Evolutionary conservation across 192 early-diverging fungal species (phyloP), one percentile per base, ranked within the genome.

Genomic region (Lunasporangiospora selenospora): DNA sequence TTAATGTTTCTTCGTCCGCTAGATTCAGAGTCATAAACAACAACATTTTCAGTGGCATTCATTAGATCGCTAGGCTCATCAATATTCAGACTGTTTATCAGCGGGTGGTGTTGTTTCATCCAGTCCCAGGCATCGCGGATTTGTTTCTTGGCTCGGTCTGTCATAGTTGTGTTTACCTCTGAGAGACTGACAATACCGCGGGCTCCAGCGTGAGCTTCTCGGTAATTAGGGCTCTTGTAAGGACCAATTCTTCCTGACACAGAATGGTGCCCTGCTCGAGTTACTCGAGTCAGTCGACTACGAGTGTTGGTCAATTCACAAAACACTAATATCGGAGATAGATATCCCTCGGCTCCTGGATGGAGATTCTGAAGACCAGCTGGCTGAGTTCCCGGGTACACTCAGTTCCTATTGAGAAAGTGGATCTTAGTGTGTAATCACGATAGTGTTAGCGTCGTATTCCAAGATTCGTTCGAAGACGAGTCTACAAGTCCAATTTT

Each of bases 391-490:
- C 58, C 45, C 39, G 58, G 58, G 50, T 60, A 60, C 36, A 50
- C 13, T 47, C 58, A 60, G 41, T n/a, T n/a, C n/a, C 51, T 23
- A 30, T 61, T 51, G 58, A 61, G 38, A 50, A 61, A 61, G 46
- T 42, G 19, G 0, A 57, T 32, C 54, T 57, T 44, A 31, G 34
- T 33, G 39, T 26, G 53, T 27, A 41, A 41, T 30, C 53, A 54
- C 16, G 38, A 54, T 10, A 16, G 53, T 29, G 30, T 55, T 31
- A 42, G 53, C 31, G 38, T 55, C 39, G 42, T 32, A 42, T 54
- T 54, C 38, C 15, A 55, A n/a, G n/a, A n/a, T n/a, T 21, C 39
- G 29, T 37, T 55, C 40, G 12, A 43, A 16, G 32, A 42, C n/a
- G n/a, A n/a, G n/a, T n/a, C n/a, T n/a, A n/a, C n/a, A n/a, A n/a